Percentiles rank a stretch among this genome's conserved stretches.
Evolutionary conservation across 139 green algal genomes (phyloP).

Genomic region (Volvox africanus): DNA sequence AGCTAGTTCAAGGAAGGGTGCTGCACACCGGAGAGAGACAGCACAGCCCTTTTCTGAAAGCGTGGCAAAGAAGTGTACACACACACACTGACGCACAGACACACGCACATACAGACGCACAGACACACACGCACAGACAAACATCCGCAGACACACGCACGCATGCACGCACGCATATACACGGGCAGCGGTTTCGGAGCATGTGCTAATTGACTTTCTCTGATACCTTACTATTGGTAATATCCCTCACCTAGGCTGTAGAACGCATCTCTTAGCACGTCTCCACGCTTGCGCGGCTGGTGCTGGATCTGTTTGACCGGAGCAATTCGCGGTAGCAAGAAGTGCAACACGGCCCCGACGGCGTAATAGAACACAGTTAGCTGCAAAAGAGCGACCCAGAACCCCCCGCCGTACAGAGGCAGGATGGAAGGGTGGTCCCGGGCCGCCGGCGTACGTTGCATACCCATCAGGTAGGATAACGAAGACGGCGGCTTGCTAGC

Average conservation of each 20-base stretch:
- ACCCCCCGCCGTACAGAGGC: conserved; percentile 75
- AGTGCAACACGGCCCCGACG: conserved; percentile 75
- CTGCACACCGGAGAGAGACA: no score
- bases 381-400: conserved; percentile 69
- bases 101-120: no score
- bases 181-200: no score
- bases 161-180: no score
- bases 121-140: no score
- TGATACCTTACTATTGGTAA: no score
- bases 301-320: conserved; percentile 71
- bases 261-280: conserved; percentile 71
- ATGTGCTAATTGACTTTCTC: no score
- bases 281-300: conserved; percentile 57
- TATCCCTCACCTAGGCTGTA: conserved; percentile 58
- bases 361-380: conserved; percentile 79
- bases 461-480: background rate
- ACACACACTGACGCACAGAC: no score
- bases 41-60: no score
- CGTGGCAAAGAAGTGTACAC: no score
- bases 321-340: conserved; percentile 67
- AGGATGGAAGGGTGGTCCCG: background rate
- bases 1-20: no score
- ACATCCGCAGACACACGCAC: no score
- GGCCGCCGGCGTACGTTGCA: background rate
- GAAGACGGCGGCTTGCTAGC: conserved; percentile 14